phyloP scores from a whole-genome alignment of 257 asterid genomes.

The Solanum pimpinellifolium region DNA sequence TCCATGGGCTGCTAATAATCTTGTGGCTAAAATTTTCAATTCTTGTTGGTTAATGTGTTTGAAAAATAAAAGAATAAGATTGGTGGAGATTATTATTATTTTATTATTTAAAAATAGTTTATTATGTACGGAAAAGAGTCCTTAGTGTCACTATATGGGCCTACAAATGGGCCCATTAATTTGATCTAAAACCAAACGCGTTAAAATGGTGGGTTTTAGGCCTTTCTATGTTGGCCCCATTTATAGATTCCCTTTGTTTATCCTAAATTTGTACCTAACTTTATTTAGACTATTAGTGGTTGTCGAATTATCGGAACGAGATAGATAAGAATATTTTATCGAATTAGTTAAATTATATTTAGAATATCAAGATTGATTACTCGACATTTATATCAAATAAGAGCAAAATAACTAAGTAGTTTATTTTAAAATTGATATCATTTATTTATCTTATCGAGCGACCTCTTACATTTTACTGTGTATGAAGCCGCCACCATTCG shows the following conservation, averaged over 20 bases:
- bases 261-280: not conserved
- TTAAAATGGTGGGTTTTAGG: conserved; percentile 11
- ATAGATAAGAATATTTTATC: not conserved
- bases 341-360: not conserved
- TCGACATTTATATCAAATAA: not conserved
- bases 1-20: not conserved
- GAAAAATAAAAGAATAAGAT: not conserved
- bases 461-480: not conserved
- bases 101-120: not conserved
- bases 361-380: not conserved
- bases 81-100: not conserved
- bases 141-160: not conserved
- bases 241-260: not conserved
- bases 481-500: not conserved
- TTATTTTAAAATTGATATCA: not conserved
- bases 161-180: not conserved
- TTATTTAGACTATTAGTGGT: not conserved
- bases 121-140: conserved; percentile 5
- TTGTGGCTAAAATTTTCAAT: not conserved
- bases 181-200: not conserved
- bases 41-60: not conserved
- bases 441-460: not conserved
- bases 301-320: not conserved
- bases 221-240: conserved; percentile 13
- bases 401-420: not conserved